phyloP scores from a whole-genome alignment of 441 rosid species.

The Populus trichocarpa region DNA sequence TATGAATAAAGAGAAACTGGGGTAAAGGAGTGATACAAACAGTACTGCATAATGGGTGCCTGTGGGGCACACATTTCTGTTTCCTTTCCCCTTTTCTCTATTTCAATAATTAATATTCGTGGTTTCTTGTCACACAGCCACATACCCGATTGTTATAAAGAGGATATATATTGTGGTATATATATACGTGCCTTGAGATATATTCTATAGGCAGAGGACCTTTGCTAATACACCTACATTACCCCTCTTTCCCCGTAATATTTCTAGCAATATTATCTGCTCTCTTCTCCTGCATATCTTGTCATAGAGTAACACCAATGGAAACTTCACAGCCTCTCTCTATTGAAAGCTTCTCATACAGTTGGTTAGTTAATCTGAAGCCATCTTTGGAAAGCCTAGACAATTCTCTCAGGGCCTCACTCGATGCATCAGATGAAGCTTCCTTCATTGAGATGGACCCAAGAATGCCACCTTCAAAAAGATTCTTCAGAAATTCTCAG shows the following conservation, averaged over 20 bases:
- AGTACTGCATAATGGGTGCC: conserved; percentile 44
- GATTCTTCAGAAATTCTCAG: conserved; percentile 64
- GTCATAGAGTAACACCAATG: conserved; percentile 30
- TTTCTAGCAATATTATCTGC: conserved; percentile 6
- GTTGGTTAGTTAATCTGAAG: conserved; percentile 80
- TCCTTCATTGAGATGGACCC: conserved; percentile 98
- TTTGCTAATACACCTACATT: conserved; percentile 10
- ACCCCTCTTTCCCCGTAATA: not conserved
- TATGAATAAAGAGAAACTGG: conserved; percentile 16
- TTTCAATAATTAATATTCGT: conserved; percentile 19
- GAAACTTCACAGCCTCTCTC: conserved; percentile 71
- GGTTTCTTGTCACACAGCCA: conserved; percentile 31
- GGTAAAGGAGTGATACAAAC: conserved; percentile 42
- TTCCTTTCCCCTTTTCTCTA: conserved; percentile 39
- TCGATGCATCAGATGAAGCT: conserved; percentile 65
- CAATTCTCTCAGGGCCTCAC: conserved; percentile 44
- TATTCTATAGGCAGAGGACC: conserved; percentile 19
- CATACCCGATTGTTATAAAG: conserved; percentile 35
- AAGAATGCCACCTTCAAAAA: conserved; percentile 78
- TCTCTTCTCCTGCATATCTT: conserved; percentile 10
- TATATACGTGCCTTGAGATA: conserved; percentile 28
- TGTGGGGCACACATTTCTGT: conserved; percentile 61
- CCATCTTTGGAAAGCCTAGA: conserved; percentile 54
- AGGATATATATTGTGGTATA: conserved; percentile 16
- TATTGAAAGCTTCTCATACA: conserved; percentile 89